These are phyloP conservation scores for Kodamaea lidongshanica DNA, from an alignment of 805 yeast species.

Conservation along the genomic window DNA sequence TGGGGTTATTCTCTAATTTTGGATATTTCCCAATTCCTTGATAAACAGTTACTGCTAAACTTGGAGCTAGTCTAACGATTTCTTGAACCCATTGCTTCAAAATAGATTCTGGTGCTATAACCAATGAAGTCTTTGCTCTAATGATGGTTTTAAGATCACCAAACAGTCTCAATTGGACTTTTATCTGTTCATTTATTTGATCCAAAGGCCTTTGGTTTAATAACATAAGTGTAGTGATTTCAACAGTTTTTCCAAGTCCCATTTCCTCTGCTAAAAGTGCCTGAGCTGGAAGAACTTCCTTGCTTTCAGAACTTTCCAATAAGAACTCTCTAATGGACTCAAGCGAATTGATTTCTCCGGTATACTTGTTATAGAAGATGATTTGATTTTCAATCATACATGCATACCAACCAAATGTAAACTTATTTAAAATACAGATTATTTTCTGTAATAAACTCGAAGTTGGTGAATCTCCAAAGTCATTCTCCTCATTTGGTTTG, in stretches of 20 bases:
- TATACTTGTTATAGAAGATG: constrained; percentile 46
- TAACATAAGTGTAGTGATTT: constrained; percentile 59
- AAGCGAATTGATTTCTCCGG: constrained; percentile 49
- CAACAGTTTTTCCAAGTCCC: constrained; percentile 97
- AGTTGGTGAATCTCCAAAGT: not conserved
- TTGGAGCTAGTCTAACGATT: constrained; percentile 51
- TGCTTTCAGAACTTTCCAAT: too few species aligned
- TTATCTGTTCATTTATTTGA: constrained; percentile 26
- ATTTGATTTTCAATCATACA: constrained; percentile 8
- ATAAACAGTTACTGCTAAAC: constrained; percentile 57
- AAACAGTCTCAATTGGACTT: constrained; percentile 27
- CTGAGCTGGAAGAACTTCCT: constrained; percentile 43
- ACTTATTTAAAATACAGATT: constrained; percentile 24
- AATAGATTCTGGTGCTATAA: constrained; percentile 83
- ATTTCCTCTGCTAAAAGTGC: constrained; percentile 90
- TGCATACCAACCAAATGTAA: constrained; percentile 51
- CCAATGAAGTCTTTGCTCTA: constrained; percentile 64
- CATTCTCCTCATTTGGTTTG: too few species aligned
- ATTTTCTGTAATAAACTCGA: not conserved
- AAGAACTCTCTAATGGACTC: too few species aligned
- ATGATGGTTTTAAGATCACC: constrained; percentile 40
- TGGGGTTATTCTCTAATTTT: constrained; percentile 25
- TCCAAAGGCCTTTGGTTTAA: constrained; percentile 49
- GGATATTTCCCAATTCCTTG: constrained; percentile 41
- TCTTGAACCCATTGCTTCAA: constrained; percentile 84